Base-by-base conservation (phyloP, 2,329 filamentous ascomycete genomes). In the Botrytis tulipae region DNA sequence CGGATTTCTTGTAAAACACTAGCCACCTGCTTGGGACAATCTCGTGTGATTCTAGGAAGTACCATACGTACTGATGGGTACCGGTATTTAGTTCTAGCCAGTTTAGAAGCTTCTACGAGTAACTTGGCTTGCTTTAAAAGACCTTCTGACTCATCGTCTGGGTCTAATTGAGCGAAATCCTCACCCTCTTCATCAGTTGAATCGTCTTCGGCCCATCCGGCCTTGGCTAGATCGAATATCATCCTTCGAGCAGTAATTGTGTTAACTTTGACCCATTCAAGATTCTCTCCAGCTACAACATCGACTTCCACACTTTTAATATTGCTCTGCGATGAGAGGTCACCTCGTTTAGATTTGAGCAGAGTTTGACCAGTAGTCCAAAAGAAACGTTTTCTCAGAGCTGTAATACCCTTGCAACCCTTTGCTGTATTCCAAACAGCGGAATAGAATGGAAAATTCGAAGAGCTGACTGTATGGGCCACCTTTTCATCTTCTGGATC, bases 251-350 rank as follows among this genome's bases (percentile, higher is more conserved):
- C 87, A 0, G 88, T 90, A 37, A 91, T 83, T 7, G 89, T 90
- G 8, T 89, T 91, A 1, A 93, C 87, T 80, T 92, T 92, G 71
- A 90, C 86, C 91, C 91, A 93, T 77, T 89, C 86, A 73, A 85
- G 82, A 18, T 91, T 91, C 79, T 88, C 86, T 73, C 88, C 84
- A 2, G 88, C 86, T 40, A 93, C 87, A 63, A 92, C 87, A 81
- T 93, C 91, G 6, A 92, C 89, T 70, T 73, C 71, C 32, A 73
- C 71, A 40, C 71, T 73, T 51, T 73, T 73, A 3, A 73, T 46
- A 46, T 68, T 68, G 20, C 59, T 73, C 48, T 73, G 63, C 12
- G 59, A 37, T 6, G 71, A 62, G 32, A 73, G 71, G 16, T 69
- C 71, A 48, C 54, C 66, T 20, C 54, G 51, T 40, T 73, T 73